Percentiles rank a stretch among this genome's conserved stretches.
Conservation (phyloP, 768 basidiomycete species). For the Hypholoma sublateritium region DNA sequence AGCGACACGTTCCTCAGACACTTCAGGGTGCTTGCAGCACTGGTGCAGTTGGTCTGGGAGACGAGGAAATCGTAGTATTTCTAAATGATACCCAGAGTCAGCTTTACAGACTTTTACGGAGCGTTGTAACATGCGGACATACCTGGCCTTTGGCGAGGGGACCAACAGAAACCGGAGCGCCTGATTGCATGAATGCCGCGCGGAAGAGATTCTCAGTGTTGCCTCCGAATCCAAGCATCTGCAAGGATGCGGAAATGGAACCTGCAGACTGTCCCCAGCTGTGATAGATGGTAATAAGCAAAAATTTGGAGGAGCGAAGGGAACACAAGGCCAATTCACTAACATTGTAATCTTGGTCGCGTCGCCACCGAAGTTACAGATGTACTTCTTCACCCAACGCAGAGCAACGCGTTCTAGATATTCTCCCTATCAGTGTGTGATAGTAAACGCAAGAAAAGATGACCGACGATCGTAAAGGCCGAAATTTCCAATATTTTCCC, state of each 20-base stretch:
- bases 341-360: constrained; percentile 58
- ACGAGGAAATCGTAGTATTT: constrained; percentile 45
- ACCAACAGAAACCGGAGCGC: constrained; percentile 44
- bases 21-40: constrained; percentile 35
- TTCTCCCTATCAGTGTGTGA: neutral
- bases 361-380: constrained; percentile 65
- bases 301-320: neutral
- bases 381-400: constrained; percentile 67
- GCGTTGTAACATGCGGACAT: neutral
- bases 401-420: constrained; percentile 52
- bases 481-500: constrained; percentile 55
- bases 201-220: constrained; percentile 47
- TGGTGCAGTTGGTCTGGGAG: constrained; percentile 25
- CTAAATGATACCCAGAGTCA: constrained; percentile 27
- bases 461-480: constrained; percentile 66
- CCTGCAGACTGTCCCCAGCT: constrained; percentile 48
- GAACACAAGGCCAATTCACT: constrained; percentile 8
- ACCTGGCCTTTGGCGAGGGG: constrained; percentile 37
- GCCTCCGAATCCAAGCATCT: constrained; percentile 48
- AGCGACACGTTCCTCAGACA: constrained; percentile 41
- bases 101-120: neutral
- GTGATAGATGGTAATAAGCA: neutral
- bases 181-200: constrained; percentile 51
- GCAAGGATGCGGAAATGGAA: constrained; percentile 51
- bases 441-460: neutral